Percentiles rank a stretch among this genome's conserved stretches.
These are phyloP conservation scores for Termitomyces sp. DNA, from an alignment of 768 basidiomycete species.

Conservation along the genomic window DNA sequence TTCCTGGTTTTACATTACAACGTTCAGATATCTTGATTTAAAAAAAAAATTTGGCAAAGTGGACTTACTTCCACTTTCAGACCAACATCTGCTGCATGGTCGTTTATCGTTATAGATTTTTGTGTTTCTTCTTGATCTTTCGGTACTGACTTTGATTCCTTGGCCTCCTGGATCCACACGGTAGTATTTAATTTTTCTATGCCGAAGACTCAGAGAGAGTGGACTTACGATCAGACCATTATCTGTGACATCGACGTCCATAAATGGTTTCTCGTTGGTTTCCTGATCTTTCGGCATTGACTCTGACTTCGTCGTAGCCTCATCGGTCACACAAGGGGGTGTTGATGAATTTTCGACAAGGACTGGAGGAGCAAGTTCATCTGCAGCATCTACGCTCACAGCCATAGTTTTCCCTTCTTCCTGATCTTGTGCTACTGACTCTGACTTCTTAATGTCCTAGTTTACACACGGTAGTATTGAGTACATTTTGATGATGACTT, in stretches of 20 bases:
- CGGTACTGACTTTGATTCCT: neutral
- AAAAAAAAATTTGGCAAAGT: neutral
- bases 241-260: neutral
- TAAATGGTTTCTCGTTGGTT: neutral
- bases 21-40: neutral
- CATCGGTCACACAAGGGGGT: neutral
- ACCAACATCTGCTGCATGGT: neutral
- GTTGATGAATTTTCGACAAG: neutral
- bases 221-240: neutral
- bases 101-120: neutral
- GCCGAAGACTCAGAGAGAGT: neutral
- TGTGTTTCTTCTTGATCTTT: neutral
- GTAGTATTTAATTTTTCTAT: neutral
- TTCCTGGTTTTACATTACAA: neutral
- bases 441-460: neutral
- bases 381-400: conserved; percentile 5
- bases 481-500: neutral
- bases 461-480: neutral
- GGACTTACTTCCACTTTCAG: neutral
- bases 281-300: neutral
- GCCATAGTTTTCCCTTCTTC: neutral
- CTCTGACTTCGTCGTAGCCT: neutral
- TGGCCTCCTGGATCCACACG: neutral
- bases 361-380: neutral
- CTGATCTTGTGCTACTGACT: neutral